Evolutionary conservation across 257 asterid genomes (phyloP).

Genomic region (Przewalskia tangutica): DNA sequence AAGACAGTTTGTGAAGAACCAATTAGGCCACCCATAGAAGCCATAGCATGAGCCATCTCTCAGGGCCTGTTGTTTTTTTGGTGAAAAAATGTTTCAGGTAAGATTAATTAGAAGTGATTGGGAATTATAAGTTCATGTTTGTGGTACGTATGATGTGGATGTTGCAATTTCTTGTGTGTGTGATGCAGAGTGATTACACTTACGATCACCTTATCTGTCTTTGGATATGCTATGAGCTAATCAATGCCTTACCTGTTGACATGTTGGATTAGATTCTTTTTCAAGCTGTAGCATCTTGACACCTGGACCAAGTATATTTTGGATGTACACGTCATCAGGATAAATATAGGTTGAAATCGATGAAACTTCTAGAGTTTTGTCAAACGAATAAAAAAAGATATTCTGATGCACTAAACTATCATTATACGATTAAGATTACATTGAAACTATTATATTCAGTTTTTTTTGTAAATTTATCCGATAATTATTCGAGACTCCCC

Average conservation of each 20-base stretch:
- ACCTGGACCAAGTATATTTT: slow-evolving; percentile 9
- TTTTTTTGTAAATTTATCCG: too few species aligned
- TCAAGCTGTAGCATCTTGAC: slow-evolving; percentile 7
- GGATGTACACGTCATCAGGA: background rate
- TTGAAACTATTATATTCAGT: background rate
- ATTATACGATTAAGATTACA: too few species aligned
- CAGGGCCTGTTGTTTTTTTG: background rate
- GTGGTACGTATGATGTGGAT: slow-evolving; percentile 8
- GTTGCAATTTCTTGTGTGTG: slow-evolving; percentile 24
- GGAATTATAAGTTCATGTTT: slow-evolving; percentile 2
- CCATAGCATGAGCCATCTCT: slow-evolving; percentile 59
- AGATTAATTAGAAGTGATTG: background rate
- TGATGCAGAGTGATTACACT: slow-evolving; percentile 1
- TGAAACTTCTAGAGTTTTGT: background rate
- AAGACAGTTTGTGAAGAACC: slow-evolving; percentile 72
- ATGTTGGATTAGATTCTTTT: slow-evolving; percentile 20
- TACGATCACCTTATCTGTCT: slow-evolving; percentile 31
- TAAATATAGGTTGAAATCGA: background rate
- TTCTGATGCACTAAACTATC: background rate
- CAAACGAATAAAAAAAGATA: background rate
- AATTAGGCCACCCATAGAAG: slow-evolving; percentile 71
- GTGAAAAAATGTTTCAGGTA: background rate
- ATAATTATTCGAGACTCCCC: too few species aligned
- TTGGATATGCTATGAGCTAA: slow-evolving; percentile 32
- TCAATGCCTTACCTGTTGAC: slow-evolving; percentile 15